Evolutionary conservation across 305 asterid genomes (phyloP).

Genomic region (Fraxinus nigra): DNA sequence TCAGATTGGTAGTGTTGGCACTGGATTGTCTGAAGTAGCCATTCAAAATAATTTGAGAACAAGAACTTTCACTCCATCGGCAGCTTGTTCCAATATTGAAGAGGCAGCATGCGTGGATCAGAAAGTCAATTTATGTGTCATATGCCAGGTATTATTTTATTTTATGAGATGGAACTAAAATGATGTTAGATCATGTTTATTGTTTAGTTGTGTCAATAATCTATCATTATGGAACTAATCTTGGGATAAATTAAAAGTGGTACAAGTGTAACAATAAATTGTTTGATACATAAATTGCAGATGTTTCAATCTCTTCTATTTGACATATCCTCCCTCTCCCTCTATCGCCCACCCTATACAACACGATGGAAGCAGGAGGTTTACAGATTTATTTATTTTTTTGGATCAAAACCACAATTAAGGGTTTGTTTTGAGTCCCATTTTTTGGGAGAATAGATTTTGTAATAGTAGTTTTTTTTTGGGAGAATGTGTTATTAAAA

Average conservation of each 20-base stretch:
- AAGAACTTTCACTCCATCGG: constrained; percentile 29
- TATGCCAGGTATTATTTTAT: constrained; percentile 41
- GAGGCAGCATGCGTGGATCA: constrained; percentile 24
- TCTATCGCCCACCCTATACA: neutral
- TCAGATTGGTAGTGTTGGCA: constrained; percentile 47
- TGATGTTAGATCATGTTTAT: neutral
- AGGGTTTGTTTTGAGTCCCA: neutral
- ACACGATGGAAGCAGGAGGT: neutral
- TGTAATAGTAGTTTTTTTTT: neutral
- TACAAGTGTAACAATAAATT: neutral
- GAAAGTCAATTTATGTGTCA: constrained; percentile 38
- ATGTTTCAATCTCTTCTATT: neutral
- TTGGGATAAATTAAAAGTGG: neutral
- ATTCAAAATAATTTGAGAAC: constrained; percentile 34
- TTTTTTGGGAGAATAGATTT: neutral
- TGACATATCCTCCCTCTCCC: neutral
- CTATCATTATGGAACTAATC: neutral
- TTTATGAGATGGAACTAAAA: neutral
- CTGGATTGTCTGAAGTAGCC: constrained; percentile 43
- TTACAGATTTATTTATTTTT: neutral
- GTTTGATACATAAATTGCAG: neutral
- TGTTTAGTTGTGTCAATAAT: neutral
- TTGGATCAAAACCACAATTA: neutral
- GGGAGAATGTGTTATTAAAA: neutral
- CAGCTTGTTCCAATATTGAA: constrained; percentile 17